Evolutionary conservation across 306 rosid species (phyloP), one percentile per base, ranked within the genome.

Genomic region (Vigna trinervia): DNA sequence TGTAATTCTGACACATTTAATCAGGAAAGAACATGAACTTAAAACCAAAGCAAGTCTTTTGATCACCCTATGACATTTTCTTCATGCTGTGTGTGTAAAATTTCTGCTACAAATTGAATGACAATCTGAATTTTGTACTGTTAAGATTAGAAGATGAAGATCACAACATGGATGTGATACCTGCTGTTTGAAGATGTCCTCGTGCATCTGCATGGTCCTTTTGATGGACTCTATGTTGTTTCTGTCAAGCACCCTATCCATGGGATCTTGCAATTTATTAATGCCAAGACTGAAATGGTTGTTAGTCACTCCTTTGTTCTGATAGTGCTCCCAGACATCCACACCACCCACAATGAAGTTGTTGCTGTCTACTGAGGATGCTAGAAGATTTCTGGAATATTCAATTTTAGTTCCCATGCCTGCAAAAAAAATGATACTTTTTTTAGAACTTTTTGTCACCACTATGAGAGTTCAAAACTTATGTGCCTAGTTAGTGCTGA

Each of bases 391-490:
- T 85, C 89, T 72, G 73, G 87, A 78, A 81, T 84, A 84, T 74
- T 95, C 97, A 85, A 87, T 59, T 84, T 87, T 88, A 80, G 97
- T 95, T 88, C 97, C 97, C 99, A 95, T 95, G 67, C 90, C 98
- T 95, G 97, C 50, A 83, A 71, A 52, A 75, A 2, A 69, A 45
- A 47, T 71, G 20, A 17, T 73, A 26, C 56, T 32, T 34, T 80
- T 34, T 66, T 11, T 3, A 45, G 9, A 17, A 26, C 11, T 41
- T 80, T 69, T 34, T 61, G 50, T 66, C 70, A 50, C 3, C 41
- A 54, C 62, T 45, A 43, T 68, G 48, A 56, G 56, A 34, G 36
- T 57, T 74, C 36, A 61, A 30, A 30, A 60, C 38, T 56, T 61
- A 52, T 17, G 30, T 51, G 39, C 61, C 28, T 52, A 22, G 22